These are phyloP conservation scores for Sistotremastrum niveocremeum DNA, from an alignment of 768 basidiomycete genomes.

Conservation along the genomic window DNA sequence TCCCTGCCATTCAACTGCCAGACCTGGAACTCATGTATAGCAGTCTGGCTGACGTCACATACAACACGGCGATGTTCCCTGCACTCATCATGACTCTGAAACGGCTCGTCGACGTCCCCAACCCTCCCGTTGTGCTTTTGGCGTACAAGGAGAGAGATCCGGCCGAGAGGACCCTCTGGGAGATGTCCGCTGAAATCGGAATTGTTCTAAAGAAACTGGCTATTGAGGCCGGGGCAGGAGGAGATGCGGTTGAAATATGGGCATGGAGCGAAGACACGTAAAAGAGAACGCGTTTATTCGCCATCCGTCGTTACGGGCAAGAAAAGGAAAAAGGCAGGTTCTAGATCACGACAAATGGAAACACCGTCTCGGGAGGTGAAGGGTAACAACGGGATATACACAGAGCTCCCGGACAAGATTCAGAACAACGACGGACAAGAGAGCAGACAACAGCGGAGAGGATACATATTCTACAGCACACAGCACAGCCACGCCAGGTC, in stretches of 20 bases:
- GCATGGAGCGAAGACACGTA: not conserved
- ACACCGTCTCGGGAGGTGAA: no score
- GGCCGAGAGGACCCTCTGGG: conserved; percentile 67
- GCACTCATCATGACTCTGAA: conserved; percentile 57
- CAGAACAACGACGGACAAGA: no score
- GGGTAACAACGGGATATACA: no score
- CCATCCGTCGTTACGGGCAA: no score
- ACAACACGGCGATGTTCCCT: conserved; percentile 79
- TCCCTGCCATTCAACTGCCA: conserved; percentile 2
- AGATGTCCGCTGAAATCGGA: conserved; percentile 35
- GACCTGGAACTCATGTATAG: not conserved
- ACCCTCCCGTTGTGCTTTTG: conserved; percentile 41
- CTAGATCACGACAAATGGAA: no score
- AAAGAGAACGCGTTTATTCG: no score
- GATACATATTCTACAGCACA: no score
- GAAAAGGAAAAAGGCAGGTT: no score
- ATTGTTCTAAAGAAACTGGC: conserved; percentile 45
- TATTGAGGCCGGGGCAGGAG: conserved; percentile 43
- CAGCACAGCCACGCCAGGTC: no score
- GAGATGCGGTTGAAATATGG: conserved; percentile 61
- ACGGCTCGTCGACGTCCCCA: conserved; percentile 26
- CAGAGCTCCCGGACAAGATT: no score
- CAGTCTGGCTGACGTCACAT: conserved; percentile 89
- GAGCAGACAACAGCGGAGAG: no score
- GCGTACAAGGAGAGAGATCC: conserved; percentile 82